These are phyloP conservation scores for Blumeria hordei DNA, from an alignment of 2,329 filamentous ascomycete genomes.

Conservation along the genomic window DNA sequence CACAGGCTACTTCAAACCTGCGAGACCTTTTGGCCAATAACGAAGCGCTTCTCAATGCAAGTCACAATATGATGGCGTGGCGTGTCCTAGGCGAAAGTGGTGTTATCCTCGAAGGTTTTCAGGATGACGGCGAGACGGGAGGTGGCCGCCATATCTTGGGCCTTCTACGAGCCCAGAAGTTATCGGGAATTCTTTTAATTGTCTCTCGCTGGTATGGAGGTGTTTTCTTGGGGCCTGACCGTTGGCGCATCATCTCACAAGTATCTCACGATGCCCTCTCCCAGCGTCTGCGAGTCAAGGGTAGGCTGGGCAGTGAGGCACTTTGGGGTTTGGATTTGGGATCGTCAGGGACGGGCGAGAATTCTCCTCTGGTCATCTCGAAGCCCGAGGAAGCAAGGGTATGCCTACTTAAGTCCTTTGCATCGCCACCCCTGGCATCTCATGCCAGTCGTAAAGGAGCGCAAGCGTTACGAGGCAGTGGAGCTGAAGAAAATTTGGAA, in stretches of 20 bases:
- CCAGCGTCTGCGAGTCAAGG: conserved; percentile 22
- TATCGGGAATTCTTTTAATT: conserved; percentile 29
- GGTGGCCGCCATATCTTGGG: conserved; percentile 31
- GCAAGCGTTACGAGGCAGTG: conserved; percentile 24
- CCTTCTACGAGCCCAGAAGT: conserved; percentile 25
- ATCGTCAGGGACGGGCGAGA: conserved; percentile 15
- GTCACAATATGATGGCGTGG: conserved; percentile 24
- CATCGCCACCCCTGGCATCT: conserved; percentile 13
- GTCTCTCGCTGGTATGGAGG: conserved; percentile 39
- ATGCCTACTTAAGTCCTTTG: conserved; percentile 36
- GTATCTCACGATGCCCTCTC: conserved; percentile 30
- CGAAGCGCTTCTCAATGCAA: conserved; percentile 26
- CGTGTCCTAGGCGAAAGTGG: conserved; percentile 8
- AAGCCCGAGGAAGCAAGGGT: conserved; percentile 42
- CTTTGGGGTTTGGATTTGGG: conserved; percentile 27
- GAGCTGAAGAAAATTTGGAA: conserved; percentile 46
- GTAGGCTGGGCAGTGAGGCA: conserved; percentile 24
- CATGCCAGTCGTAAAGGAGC: conserved; percentile 26
- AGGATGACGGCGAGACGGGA: conserved; percentile 35
- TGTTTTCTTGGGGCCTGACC: conserved; percentile 33
- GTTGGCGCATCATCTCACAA: conserved; percentile 36
- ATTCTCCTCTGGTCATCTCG: conserved; percentile 43
- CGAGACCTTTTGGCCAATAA: conserved; percentile 24
- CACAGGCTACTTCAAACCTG: conserved; percentile 21
- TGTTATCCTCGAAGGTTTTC: conserved; percentile 10